Conservation (phyloP, 345 rosid genomes). For the Corchorus capsularis region DNA sequence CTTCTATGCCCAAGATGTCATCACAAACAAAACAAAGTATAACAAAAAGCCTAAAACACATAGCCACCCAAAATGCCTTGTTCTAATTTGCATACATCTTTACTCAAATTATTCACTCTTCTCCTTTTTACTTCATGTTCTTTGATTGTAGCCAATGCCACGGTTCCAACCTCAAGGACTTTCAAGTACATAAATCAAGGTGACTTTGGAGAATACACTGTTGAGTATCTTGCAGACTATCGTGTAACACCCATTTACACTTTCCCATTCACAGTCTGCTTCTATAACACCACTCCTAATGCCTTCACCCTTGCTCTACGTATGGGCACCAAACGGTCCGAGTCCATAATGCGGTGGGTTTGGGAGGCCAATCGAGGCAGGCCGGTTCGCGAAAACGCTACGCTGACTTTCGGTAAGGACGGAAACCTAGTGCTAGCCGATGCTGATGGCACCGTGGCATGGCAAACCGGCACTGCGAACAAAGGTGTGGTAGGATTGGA, state of each 20-base stretch:
- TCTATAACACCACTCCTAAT: constrained; percentile 62
- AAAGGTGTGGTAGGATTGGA: constrained; percentile 59
- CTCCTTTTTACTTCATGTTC: background rate
- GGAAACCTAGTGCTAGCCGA: constrained; percentile 64
- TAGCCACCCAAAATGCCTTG: background rate
- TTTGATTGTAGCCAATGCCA: constrained; percentile 6
- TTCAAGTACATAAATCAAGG: constrained; percentile 11
- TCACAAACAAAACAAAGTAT: background rate
- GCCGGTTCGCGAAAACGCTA: constrained; percentile 64
- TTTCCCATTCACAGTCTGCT: constrained; percentile 55
- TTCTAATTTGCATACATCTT: background rate
- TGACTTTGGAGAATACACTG: constrained; percentile 11
- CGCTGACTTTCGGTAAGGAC: constrained; percentile 43
- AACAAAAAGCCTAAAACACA: background rate
- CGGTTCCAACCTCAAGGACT: constrained; percentile 6
- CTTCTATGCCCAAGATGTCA: background rate
- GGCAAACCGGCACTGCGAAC: constrained; percentile 68
- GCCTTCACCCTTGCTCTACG: constrained; percentile 58
- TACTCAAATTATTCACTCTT: background rate
- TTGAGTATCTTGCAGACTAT: constrained; percentile 10
- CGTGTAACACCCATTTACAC: background rate
- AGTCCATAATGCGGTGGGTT: constrained; percentile 49
- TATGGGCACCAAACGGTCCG: constrained; percentile 42
- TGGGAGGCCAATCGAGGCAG: constrained; percentile 75
- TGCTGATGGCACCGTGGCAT: constrained; percentile 52